Evolutionary conservation across 108 stramenopile species (phyloP), one percentile per base, ranked within the genome.

Genomic region (Cyclotella choctawhatcheeana): DNA sequence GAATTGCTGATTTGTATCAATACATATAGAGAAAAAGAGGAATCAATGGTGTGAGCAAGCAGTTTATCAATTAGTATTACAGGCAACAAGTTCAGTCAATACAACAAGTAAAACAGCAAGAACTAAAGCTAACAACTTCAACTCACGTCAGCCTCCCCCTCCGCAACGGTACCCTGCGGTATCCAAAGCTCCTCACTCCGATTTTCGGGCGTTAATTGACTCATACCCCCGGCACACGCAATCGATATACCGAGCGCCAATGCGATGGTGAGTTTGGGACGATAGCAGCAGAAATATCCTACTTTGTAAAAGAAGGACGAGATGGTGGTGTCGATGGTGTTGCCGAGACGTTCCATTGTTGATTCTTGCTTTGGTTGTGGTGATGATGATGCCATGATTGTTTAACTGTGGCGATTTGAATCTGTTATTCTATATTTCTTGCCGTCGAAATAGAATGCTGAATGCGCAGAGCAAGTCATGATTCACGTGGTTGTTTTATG

Each of bases 141-240:
- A 14, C 55, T 10, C 55, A 56, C 55, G 29, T 56, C 55, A 14
- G 73, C 66, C 67, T 89, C 86, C 17, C 40, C 72, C 50, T 85
- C 82, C 0, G 87, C 90, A 3, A 24, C 13, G 0, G 90, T 91
- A 44, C 73, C 70, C 47, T 91, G 90, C 2, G 90, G 90, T 5
- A 88, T 76, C 90, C 90, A 91, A 27, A 91, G 58, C 40, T 91
- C 62, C 51, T 88, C 87, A 4, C 69, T 64, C 18, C 89, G 76
- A 64, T 79, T 84, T 35, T 91, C 87, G 0, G 90, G 78, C n/a
- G 75, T 81, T 47, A 78, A 74, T 40, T 40, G 52, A 17, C 63
- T 44, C 67, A 91, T 84, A n/a, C 87, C 87, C 13, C 5, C 44
- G 20, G 82, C 84, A 40, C 71, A 79, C 0, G 84, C n/a, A 40